Percentiles rank a stretch among this genome's conserved stretches.
phyloP scores from a whole-genome alignment of 768 basidiomycete species.

The Galerina marginata region DNA sequence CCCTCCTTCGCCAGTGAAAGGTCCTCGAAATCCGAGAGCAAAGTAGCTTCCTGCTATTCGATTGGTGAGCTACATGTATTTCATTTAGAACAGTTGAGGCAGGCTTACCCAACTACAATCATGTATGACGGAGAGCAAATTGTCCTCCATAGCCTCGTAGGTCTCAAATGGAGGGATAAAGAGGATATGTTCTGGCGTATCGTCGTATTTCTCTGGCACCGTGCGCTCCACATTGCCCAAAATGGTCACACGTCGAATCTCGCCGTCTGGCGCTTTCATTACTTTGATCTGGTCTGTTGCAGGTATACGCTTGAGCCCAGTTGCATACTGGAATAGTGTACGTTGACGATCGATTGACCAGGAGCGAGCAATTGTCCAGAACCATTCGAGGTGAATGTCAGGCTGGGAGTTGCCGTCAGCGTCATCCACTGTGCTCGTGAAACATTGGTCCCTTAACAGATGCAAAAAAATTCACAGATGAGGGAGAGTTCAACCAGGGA shows the following conservation, averaged over 20 bases:
- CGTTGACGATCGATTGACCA: slow-evolving; percentile 28
- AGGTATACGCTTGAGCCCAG: slow-evolving; percentile 32
- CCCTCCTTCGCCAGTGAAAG: slow-evolving; percentile 1
- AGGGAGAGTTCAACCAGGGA: neutral
- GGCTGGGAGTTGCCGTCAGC: slow-evolving; percentile 12
- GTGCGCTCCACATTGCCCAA: slow-evolving; percentile 32
- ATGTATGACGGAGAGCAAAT: slow-evolving; percentile 26
- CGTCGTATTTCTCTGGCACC: slow-evolving; percentile 29
- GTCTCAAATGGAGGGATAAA: slow-evolving; percentile 32
- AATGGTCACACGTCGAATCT: slow-evolving; percentile 30
- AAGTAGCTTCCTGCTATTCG: slow-evolving; percentile 15
- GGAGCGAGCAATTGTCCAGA: slow-evolving; percentile 29
- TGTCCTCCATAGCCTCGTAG: slow-evolving; percentile 26
- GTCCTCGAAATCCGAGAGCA: slow-evolving; percentile 17
- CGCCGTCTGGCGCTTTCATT: slow-evolving; percentile 30
- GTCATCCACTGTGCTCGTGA: slow-evolving; percentile 18
- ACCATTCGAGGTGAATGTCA: slow-evolving; percentile 30
- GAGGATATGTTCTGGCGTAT: slow-evolving; percentile 32
- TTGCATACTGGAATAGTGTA: slow-evolving; percentile 28
- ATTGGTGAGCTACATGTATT: neutral
- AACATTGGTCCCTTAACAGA: slow-evolving; percentile 18
- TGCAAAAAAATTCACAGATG: neutral
- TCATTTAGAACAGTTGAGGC: neutral
- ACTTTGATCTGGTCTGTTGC: slow-evolving; percentile 32
- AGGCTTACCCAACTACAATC: slow-evolving; percentile 29